Base-by-base conservation (phyloP, 1,139 yeast species). In the Blastobotrys persicus region DNA sequence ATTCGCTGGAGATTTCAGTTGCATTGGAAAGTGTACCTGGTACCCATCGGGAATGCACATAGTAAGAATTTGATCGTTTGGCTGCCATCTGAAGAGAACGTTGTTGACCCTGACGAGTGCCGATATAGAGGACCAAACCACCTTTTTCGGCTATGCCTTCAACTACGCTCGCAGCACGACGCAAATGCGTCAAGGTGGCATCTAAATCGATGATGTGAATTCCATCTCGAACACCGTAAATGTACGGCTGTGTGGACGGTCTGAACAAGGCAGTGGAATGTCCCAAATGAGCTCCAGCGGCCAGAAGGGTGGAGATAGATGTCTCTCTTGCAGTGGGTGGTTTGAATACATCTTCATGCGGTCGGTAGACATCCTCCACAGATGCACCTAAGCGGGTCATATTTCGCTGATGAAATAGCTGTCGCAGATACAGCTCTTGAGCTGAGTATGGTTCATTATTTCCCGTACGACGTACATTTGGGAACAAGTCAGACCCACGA, bases 241-340 rank as follows among this genome's bases (percentile, higher is more conserved):
- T 78, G 66, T 76, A 92, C 11, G 95, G 94, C 67, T 89, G 95
- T 42, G 91, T 87, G 32, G 85, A 78, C n/a, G 92, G 82, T 60
- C 95, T 81, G 79, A 87, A 85, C 58, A 84, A 72, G 3, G 87
- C 74, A 34, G 83, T 85, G 3, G 96, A 79, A 62, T 92, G 97
- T 26, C 98, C 98, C 59, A 92, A 73, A 68, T 92, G 98, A 46
- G 92, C 92, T 42, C 97, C 98, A 0, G 98, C 88, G 3, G 97
- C 95, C 68, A 91, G 67, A 48, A 91, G 75, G 51, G 82, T 81
- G 23, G 87, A 73, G 31, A 88, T 72, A 1, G 92, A 76, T 11
- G 86, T 66, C 51, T 85, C 80, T 31, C 77, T 70, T 19, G 80
- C 73, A 31, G 75, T 63, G 31, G 76, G 73, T 12, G 96, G 96